Evolutionary conservation across 306 rosid genomes (phyloP), one percentile per base, ranked within the genome.

Genomic region (Rubus idaeus): DNA sequence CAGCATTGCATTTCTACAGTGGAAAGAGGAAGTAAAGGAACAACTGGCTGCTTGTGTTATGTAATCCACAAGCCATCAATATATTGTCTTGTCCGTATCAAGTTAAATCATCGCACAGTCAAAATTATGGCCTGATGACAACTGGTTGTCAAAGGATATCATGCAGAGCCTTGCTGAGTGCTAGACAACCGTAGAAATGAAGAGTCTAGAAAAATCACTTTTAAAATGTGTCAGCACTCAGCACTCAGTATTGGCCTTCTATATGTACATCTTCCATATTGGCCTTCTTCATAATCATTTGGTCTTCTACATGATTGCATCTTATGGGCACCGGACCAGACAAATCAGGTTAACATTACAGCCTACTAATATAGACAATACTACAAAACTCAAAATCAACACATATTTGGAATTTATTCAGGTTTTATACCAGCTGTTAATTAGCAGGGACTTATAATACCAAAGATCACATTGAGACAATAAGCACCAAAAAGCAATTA

Each of bases 1-100:
- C 44, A 73, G 68, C 50, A n/a, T 68, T 67, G 39, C 76, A 63
- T 53, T 37, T 70, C 41, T 47, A 62, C n/a, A 53, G 62, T 16
- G 45, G 26, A 51, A 85, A 14, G 55, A 45, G 40, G 0, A 11
- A 60, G 20, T 42, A 44, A 23, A 1, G 21, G 41, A 11, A 40
- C 49, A 72, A 21, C 46, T 20, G 37, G 18, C 60, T 68, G 16
- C 5, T 20, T 13, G 4, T 50, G 70, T 41, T 30, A 83, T 68
- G 5, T 58, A 69, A 63, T 69, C 60, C 71, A 41, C 44, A 66
- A 71, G 30, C 69, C 40, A 40, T 20, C 14, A 26, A 74, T 65
- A 47, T 13, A 1, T 4, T 26, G 3, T 69, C 44, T 47, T 37
- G 23, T 4, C 44, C 0, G 2, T 11, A 50, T 50, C 37, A 51